Percentiles rank a stretch among this genome's conserved stretches.
These are phyloP conservation scores for Aspergillus conjunctus DNA, from an alignment of 495 filamentous ascomycete species.

Conservation along the genomic window DNA sequence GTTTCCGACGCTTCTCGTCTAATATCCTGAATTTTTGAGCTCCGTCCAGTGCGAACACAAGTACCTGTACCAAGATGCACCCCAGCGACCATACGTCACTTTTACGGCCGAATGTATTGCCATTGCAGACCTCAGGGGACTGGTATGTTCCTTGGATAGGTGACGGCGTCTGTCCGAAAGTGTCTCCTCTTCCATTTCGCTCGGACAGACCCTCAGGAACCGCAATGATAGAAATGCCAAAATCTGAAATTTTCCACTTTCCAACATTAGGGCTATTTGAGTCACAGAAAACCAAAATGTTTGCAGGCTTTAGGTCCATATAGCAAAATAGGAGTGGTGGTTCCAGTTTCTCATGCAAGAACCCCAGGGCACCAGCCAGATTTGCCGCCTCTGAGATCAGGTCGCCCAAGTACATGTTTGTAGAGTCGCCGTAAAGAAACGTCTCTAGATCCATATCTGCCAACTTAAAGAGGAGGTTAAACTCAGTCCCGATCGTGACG, in stretches of 20 bases:
- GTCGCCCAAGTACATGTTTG: neutral
- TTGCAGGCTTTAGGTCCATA: slow-evolving; percentile 29
- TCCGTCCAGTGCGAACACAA: slow-evolving; percentile 18
- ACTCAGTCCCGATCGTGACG: slow-evolving; percentile 18
- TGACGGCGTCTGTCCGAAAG: neutral
- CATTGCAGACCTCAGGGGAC: slow-evolving; percentile 20
- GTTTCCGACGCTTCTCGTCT: slow-evolving; percentile 2
- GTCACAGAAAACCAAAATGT: slow-evolving; percentile 26
- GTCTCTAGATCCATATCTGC: slow-evolving; percentile 22
- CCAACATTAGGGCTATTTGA: slow-evolving; percentile 12
- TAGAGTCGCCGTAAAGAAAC: slow-evolving; percentile 8
- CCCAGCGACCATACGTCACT: slow-evolving; percentile 31
- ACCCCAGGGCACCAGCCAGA: slow-evolving; percentile 25
- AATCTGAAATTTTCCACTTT: slow-evolving; percentile 34
- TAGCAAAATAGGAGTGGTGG: slow-evolving; percentile 21
- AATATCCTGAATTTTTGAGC: neutral
- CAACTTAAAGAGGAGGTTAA: slow-evolving; percentile 19
- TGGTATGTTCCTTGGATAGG: slow-evolving; percentile 16
- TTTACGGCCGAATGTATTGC: slow-evolving; percentile 9
- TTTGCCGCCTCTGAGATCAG: slow-evolving; percentile 11
- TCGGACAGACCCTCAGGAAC: neutral
- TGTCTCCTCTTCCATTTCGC: neutral
- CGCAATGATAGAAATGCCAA: slow-evolving; percentile 27
- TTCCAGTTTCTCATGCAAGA: slow-evolving; percentile 18
- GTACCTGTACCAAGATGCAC: slow-evolving; percentile 22